A percentile compares a stretch with the other conserved stretches of the same genome.
Conservation (phyloP, 1,284 basidiomycete genomes). For the Tetrapyrgos nigripes region DNA sequence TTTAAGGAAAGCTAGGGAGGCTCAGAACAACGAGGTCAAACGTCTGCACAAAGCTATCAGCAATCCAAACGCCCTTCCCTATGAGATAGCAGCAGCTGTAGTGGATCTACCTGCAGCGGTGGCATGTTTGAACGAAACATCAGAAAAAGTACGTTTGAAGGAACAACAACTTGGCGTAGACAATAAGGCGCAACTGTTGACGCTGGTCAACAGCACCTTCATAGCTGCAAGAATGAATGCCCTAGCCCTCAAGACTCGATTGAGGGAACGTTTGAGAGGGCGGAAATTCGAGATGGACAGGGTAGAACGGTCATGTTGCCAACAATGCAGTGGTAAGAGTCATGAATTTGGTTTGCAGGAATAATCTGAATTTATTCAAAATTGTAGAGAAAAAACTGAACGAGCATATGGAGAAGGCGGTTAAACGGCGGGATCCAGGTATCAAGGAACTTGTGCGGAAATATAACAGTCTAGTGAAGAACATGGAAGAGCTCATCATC, state of each 20-base stretch:
- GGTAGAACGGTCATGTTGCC: background rate
- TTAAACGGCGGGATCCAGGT: background rate
- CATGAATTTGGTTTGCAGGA: too few relatives aligned
- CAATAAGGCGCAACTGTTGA: too few relatives aligned
- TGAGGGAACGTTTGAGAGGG: too few relatives aligned
- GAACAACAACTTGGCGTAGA: background rate
- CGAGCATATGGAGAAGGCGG: background rate
- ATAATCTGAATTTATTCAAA: too few relatives aligned
- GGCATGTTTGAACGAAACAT: background rate
- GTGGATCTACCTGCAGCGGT: background rate
- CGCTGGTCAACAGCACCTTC: background rate
- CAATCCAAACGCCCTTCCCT: background rate
- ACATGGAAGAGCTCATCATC: background rate
- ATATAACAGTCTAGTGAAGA: background rate
- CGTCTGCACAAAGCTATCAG: background rate
- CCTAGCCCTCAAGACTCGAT: background rate
- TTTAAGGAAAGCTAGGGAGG: background rate
- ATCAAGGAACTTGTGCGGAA: background rate
- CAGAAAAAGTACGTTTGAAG: background rate
- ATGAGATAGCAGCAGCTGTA: background rate
- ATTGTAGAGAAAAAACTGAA: background rate
- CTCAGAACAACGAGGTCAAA: background rate
- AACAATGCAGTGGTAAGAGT: too few relatives aligned
- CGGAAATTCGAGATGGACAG: conserved; percentile 1
- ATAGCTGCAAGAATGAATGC: background rate